Base-by-base conservation (phyloP, 306 rosid species). In the Lathyrus sativus region DNA sequence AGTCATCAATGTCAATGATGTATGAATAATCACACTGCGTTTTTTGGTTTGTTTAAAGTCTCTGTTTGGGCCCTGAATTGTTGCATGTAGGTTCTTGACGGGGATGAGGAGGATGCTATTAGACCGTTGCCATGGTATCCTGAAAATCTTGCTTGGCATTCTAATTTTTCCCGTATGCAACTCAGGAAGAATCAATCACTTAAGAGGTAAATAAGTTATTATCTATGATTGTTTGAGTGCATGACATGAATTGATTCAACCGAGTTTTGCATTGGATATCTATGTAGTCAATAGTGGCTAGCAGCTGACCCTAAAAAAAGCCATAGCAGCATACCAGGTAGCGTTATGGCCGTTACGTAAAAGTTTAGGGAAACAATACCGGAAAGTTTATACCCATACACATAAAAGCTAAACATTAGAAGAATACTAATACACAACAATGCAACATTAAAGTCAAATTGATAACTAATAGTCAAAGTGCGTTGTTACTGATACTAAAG, bases 51-150 rank as follows among this genome's bases (percentile, higher is more conserved):
- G 22, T 18, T 31, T 57, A 13, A 38, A 43, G 4, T 67, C 10
- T 43, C 19, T 17, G 2, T 46, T 62, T 71, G 41, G 35, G 59
- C 50, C 59, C 56, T 61, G 39, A 31, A 55, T 44, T 69, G 71
- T 26, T 67, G n/a, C 37, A 29, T 80, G 28, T 68, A 91, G 97
- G 86, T 85, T 75, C 44, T 50, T 60, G 88, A 89, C 71, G 89
- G 83, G 31, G 86, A 79, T 45, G 89, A 88, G 62, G 62, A 37
- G 3, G 86, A 80, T 68, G 88, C 98, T 33, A 85, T 92, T 76
- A 75, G 82, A 65, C 96, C 98, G 11, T 80, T 92, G 78, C 83
- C 89, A 26, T 92, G 98, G 98, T 92, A 92, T 82, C 96, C 96
- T 71, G 82, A 82, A 31, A 85, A 86, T 77, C 87, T 92, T 57